Evolutionary conservation across 805 yeast genomes (phyloP).

Genomic region (Schwanniomyces vanrijiae): DNA sequence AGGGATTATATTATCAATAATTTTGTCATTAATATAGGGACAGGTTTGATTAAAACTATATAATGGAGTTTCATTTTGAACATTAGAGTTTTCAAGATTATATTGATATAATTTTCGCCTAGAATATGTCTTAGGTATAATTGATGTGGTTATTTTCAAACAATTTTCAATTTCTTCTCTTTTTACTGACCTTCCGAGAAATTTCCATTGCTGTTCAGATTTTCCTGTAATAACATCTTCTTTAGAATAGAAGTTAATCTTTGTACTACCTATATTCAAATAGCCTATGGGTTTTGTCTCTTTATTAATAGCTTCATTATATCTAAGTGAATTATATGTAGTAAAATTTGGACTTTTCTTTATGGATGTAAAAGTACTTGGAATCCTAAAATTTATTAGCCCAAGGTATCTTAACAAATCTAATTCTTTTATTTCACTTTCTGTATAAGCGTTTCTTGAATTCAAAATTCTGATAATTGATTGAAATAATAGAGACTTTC

Average conservation of each 20-base stretch:
- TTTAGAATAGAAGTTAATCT: conserved; percentile 19
- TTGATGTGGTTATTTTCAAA: conserved; percentile 16
- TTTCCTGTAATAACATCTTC: conserved; percentile 23
- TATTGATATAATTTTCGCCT: conserved; percentile 11
- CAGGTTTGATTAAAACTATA: conserved; percentile 32
- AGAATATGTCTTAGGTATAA: conserved; percentile 21
- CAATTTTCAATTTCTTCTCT: conserved; percentile 14
- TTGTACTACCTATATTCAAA: conserved; percentile 13
- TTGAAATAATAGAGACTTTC: conserved; percentile 22
- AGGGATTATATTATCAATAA: conserved; percentile 18
- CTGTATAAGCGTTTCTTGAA: conserved; percentile 3
- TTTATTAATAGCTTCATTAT: conserved; percentile 23
- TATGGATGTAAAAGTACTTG: conserved; percentile 23
- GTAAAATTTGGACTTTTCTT: conserved; percentile 28
- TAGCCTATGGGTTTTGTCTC: conserved; percentile 13
- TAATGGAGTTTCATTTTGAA: conserved; percentile 15
- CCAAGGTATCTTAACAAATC: conserved; percentile 20
- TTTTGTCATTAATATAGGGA: conserved; percentile 14
- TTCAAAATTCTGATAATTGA: conserved; percentile 24
- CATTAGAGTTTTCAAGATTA: conserved; percentile 14
- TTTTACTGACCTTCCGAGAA: conserved; percentile 29
- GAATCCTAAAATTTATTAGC: conserved; percentile 21
- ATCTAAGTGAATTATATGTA: conserved; percentile 20
- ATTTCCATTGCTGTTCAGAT: conserved; percentile 35
- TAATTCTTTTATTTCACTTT: conserved; percentile 15